Evolutionary conservation across 257 asterid genomes (phyloP), one percentile per base, ranked within the genome.

Genomic region (Coffea canephora): DNA sequence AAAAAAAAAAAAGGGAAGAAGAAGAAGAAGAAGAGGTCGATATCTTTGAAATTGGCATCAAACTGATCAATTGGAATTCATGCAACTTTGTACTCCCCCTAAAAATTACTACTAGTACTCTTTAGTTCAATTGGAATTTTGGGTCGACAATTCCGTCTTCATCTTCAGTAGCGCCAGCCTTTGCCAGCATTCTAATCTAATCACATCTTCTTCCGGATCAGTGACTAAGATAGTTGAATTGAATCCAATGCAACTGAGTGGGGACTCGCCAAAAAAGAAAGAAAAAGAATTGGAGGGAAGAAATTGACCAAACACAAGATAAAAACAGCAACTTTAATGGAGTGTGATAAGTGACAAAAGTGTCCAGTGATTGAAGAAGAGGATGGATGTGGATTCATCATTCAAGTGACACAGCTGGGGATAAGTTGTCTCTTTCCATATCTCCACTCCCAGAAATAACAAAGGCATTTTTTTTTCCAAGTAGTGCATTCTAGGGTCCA

Each of bases 371-470:
- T 34, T 82, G 75, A 21, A 82, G 78, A 21, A 49, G 69, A 80
- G 48, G 27, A 61, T 75, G 59, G 61, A n/a, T 43, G 7, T 81
- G 80, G 70, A 69, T 73, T 31, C 34, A 31, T 31, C 34, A 31
- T 31, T 62, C 59, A 82, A 73, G 57, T 23, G 41, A 48, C 66
- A 88, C 91, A 89, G 92, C 94, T 90, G 89, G 89, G 89, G 87
- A 74, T 78, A 76, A 80, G 71, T 90, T 91, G 97, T 91, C 91
- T 75, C 77, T 79, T 91, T 87, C 86, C 74, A 57, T 83, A 61
- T 68, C 81, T 81, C 78, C 23, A 36, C 52, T 23, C 18, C 49
- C 34, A 25, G 46, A 68, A 16, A 46, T 13, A 16, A n/a, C 3
- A 39, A 78, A 57, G 43, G 71, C 82, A 39, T 71, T 71, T 23